Evolutionary conservation across 2,329 filamentous ascomycete species (phyloP).

Genomic region (Zymoseptoria passerinii): DNA sequence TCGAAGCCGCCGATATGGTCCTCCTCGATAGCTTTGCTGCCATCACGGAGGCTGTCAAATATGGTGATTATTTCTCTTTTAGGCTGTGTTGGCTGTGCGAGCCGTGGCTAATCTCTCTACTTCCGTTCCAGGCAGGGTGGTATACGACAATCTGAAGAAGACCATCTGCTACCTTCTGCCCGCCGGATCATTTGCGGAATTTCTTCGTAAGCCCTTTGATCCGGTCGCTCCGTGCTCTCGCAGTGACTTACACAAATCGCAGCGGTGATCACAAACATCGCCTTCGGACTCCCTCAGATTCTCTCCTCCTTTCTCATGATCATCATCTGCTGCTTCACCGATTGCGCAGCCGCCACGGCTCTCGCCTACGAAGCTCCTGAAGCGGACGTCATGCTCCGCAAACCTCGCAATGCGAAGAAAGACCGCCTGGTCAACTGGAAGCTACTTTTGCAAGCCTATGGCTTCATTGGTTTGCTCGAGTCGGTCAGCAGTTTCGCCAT

Average conservation of each 20-base stretch:
- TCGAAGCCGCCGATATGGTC: slow-evolving; percentile 56
- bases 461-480: slow-evolving; percentile 48
- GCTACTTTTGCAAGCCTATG: slow-evolving; percentile 65
- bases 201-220: neutral
- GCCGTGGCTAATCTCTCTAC: no score
- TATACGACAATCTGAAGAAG: slow-evolving; percentile 77
- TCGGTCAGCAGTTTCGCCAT: slow-evolving; percentile 37
- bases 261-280: slow-evolving; percentile 65
- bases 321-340: slow-evolving; percentile 59
- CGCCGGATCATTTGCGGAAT: slow-evolving; percentile 60
- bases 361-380: slow-evolving; percentile 71
- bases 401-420: slow-evolving; percentile 58
- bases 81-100: no score
- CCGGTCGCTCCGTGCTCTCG: no score
- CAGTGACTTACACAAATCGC: slow-evolving; percentile 45
- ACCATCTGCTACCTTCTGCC: slow-evolving; percentile 57
- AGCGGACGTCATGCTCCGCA: slow-evolving; percentile 62
- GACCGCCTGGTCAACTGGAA: slow-evolving; percentile 67
- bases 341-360: slow-evolving; percentile 63
- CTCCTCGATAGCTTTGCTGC: slow-evolving; percentile 61
- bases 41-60: slow-evolving; percentile 63
- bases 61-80: slow-evolving; percentile 31
- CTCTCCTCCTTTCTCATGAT: slow-evolving; percentile 64
- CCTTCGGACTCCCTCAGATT: slow-evolving; percentile 65
- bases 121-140: slow-evolving; percentile 45